Conservation (phyloP, 345 rosid genomes). For the Populus pruinosa region DNA sequence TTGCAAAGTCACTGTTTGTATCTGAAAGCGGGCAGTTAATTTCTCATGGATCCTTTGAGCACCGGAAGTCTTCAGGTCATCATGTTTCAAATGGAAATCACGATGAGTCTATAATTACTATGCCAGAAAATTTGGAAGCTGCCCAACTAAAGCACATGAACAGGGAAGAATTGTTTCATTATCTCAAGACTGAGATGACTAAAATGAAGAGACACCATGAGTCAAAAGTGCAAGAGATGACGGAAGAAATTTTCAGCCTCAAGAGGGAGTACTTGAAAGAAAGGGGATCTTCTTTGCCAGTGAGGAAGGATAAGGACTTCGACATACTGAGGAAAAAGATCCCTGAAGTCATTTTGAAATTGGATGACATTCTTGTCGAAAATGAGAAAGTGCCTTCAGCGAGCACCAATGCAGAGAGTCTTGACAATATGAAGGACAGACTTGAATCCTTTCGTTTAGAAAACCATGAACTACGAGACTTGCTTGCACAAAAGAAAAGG, state of each 20-base stretch:
- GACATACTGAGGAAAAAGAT: slow-evolving; percentile 67
- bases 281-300: slow-evolving; percentile 43
- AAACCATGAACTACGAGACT: slow-evolving; percentile 43
- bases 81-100: slow-evolving; percentile 60
- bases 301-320: slow-evolving; percentile 71
- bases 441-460: slow-evolving; percentile 49
- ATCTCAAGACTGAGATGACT: slow-evolving; percentile 69
- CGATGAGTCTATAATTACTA: slow-evolving; percentile 39
- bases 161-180: slow-evolving; percentile 40
- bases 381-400: slow-evolving; percentile 35
- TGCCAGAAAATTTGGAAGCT: slow-evolving; percentile 51
- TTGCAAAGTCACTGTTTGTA: slow-evolving; percentile 45
- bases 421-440: slow-evolving; percentile 43
- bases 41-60: slow-evolving; percentile 56
- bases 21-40: slow-evolving; percentile 49
- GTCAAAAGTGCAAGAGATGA: slow-evolving; percentile 46
- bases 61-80: slow-evolving; percentile 52
- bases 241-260: slow-evolving; percentile 58
- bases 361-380: slow-evolving; percentile 57
- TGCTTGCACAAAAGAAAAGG: slow-evolving; percentile 41
- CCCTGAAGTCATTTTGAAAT: slow-evolving; percentile 46
- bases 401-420: slow-evolving; percentile 29
- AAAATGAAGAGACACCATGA: slow-evolving; percentile 84
- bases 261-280: slow-evolving; percentile 61
- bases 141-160: slow-evolving; percentile 38